Evolutionary conservation across 768 basidiomycete genomes (phyloP).

Genomic region (Russula dissimulans): DNA sequence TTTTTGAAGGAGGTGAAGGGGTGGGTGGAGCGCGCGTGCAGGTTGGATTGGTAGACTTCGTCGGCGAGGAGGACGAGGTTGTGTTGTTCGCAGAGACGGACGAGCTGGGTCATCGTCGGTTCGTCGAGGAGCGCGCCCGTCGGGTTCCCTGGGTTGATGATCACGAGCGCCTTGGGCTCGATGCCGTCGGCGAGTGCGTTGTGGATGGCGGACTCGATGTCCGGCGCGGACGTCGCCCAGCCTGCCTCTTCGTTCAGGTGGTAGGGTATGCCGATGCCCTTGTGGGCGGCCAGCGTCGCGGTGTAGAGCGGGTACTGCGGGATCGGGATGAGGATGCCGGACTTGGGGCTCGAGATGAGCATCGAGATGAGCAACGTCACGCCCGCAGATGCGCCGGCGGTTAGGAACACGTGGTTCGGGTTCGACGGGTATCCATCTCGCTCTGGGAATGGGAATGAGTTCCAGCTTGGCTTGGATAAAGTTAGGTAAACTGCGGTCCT

Average conservation of each 20-base stretch:
- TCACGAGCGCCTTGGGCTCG: conserved; percentile 74
- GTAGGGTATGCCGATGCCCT: conserved; percentile 79
- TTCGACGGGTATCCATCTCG: conserved; percentile 84
- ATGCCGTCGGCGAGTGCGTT: conserved; percentile 54
- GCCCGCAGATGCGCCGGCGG: conserved; percentile 88
- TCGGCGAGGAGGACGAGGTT: conserved; percentile 87
- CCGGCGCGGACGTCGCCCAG: conserved; percentile 72
- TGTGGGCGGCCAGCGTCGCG: conserved; percentile 80
- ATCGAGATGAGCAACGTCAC: conserved; percentile 81
- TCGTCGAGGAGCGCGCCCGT: conserved; percentile 80
- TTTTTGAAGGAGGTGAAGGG: conserved; percentile 94
- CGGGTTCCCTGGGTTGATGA: conserved; percentile 99
- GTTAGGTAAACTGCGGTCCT: not conserved
- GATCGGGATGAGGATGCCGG: conserved; percentile 89
- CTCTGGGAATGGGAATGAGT: conserved; percentile 35
- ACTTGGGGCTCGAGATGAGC: conserved; percentile 57
- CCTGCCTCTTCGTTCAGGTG: conserved; percentile 72
- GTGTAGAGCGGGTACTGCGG: conserved; percentile 98
- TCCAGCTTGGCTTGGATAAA: not conserved
- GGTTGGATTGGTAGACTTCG: conserved; percentile 96
- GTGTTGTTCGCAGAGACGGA: conserved; percentile 80
- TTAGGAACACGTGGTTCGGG: conserved; percentile 86
- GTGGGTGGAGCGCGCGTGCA: conserved; percentile 57
- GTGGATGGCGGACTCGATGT: conserved; percentile 58
- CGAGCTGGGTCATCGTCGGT: conserved; percentile 60